Base-by-base conservation (phyloP, 129 eudicot species). In the Tanacetum coccineum region DNA sequence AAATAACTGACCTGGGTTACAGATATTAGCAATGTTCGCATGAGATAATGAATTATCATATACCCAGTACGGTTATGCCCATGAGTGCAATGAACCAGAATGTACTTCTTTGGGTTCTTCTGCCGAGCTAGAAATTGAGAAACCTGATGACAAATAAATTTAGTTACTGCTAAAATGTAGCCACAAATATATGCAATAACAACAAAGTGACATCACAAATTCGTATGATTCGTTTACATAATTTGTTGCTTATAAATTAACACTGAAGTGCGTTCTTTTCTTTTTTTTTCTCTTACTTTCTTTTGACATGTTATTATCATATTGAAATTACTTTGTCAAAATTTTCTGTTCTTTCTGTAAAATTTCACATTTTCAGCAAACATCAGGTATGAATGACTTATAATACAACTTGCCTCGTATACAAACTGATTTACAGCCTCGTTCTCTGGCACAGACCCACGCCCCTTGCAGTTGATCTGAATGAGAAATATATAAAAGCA, bases 41-140 rank as follows among this genome's bases (percentile, higher is more conserved):
- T 94, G 74, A 94, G 90, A 81, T 81, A 89, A 76, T 94, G 99
- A 68, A 84, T 83, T 36, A 94, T 94, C 99, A 94, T 94, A 75
- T 81, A 94, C 39, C 99, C 99, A 13, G 97, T 94, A 18, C 99
- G 97, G 72, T 94, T 94, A 75, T 94, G 99, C 85, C 99, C 99
- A 64, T 94, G 99, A 0, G 97, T 94, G 76, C 99, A 94, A 67
- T 94, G 99, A 59, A 94, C 95, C 73, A 94, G 85, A 62, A 87
- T 81, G 78, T 81, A 80, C 81, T 83, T 94, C 80, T 89, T 94
- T 15, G 87, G 48, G 71, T 88, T 85, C 76, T 83, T 87, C 54
- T 94, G 97, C 25, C 91, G 80, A 42, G 76, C 76, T 65, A 94
- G 58, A 81, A 80, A 94, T 72, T 89, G 95, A 59, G 83, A 73